Percentiles rank a stretch among this genome's conserved stretches.
These are phyloP conservation scores for Trypanosoma theileri DNA, from an alignment of 208 protist genomes.

Conservation along the genomic window DNA sequence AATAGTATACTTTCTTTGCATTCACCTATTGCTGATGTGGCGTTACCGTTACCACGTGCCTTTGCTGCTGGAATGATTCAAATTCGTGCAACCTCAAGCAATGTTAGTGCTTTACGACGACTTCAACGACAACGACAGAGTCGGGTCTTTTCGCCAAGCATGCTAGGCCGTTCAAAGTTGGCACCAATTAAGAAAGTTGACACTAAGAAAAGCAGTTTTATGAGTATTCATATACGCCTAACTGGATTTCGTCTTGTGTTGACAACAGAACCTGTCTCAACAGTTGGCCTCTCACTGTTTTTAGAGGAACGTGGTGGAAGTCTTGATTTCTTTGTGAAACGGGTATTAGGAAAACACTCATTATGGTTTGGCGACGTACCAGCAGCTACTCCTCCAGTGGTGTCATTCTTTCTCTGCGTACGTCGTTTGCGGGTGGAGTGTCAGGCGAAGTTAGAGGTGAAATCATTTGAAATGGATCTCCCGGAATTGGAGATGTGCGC, in stretches of 20 bases:
- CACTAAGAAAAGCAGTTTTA: slow-evolving; percentile 7
- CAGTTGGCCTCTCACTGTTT: slow-evolving; percentile 66
- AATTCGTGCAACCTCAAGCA: slow-evolving; percentile 22
- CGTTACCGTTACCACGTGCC: slow-evolving; percentile 65
- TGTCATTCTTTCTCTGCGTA: slow-evolving; percentile 48
- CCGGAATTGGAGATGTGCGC: slow-evolving; percentile 50
- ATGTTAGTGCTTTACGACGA: slow-evolving; percentile 7
- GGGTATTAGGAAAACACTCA: slow-evolving; percentile 15
- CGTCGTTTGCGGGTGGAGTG: slow-evolving; percentile 66
- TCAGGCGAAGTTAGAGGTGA: slow-evolving; percentile 86
- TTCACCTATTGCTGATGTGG: slow-evolving; percentile 55
- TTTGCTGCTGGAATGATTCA: slow-evolving; percentile 42
- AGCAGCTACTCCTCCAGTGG: slow-evolving; percentile 9
- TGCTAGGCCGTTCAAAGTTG: background rate
- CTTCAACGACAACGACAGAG: too few relatives aligned
- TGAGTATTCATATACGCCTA: slow-evolving; percentile 61
- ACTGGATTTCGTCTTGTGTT: slow-evolving; percentile 63
- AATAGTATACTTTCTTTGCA: slow-evolving; percentile 34
- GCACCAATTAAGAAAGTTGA: background rate
- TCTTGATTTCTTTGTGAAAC: slow-evolving; percentile 47
- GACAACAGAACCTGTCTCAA: slow-evolving; percentile 62
- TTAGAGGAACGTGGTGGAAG: slow-evolving; percentile 58
- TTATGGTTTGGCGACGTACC: slow-evolving; percentile 7
- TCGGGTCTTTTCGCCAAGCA: too few relatives aligned
- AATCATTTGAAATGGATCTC: slow-evolving; percentile 77